Conservation (phyloP, 2,329 filamentous ascomycete species). For the Ascomycota sp. region DNA sequence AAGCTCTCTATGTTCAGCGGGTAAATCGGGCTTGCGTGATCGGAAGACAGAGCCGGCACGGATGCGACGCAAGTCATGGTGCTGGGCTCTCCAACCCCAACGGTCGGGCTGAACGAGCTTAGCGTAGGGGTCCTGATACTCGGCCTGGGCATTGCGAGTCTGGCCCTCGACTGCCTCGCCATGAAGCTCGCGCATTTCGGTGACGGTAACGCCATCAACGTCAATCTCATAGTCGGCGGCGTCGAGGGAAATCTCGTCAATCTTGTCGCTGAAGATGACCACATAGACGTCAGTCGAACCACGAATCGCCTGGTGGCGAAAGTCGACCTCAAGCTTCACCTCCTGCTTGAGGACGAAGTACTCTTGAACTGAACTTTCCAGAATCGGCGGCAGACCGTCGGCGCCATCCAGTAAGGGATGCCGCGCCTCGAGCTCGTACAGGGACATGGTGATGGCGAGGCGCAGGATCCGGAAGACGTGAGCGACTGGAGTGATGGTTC, state of each 20-base stretch:
- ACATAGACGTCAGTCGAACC: conserved; percentile 69
- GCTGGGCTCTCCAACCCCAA: conserved; percentile 43
- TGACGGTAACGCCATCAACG: conserved; percentile 27
- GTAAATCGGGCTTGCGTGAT: conserved; percentile 27
- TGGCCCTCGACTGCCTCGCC: conserved; percentile 15
- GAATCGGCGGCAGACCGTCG: conserved; percentile 12
- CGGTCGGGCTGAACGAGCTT: conserved; percentile 35
- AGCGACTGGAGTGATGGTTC: not conserved
- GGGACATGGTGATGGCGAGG: conserved; percentile 1
- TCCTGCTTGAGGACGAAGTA: conserved; percentile 56
- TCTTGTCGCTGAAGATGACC: conserved; percentile 35
- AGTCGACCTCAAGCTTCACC: conserved; percentile 75
- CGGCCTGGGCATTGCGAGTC: conserved; percentile 17
- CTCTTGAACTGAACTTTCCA: conserved; percentile 16
- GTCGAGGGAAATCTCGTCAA: conserved; percentile 35
- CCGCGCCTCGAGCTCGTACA: conserved; percentile 1
- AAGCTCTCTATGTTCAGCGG: conserved; percentile 30
- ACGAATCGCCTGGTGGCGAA: conserved; percentile 48
- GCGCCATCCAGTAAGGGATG: conserved; percentile 11
- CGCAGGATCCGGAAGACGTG: too few relatives aligned
- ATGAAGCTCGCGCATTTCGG: conserved; percentile 14
- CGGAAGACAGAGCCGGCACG: conserved; percentile 35
- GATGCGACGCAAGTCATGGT: conserved; percentile 52
- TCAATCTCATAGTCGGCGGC: conserved; percentile 40
- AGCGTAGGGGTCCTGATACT: conserved; percentile 43